Percentiles rank a stretch among this genome's conserved stretches.
Conservation (phyloP, 306 rosid species). For the Carpinus fangiana region DNA sequence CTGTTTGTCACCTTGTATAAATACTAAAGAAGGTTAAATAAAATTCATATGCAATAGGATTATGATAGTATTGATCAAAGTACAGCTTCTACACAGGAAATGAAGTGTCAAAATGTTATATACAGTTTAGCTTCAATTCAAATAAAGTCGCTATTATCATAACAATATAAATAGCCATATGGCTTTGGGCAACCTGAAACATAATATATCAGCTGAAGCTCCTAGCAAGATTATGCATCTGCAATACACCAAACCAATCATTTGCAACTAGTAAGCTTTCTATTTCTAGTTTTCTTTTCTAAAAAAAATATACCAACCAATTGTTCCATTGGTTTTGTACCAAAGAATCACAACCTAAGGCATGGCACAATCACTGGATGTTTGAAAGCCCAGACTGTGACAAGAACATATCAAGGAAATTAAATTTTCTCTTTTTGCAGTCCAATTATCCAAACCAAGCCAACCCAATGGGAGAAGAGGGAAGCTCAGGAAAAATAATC, state of each 20-base stretch:
- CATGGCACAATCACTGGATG: not conserved
- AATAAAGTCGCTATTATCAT: not conserved
- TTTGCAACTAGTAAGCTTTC: no score
- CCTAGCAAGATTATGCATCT: not conserved
- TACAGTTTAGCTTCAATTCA: not conserved
- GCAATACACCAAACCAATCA: not conserved
- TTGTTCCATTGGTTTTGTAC: not conserved
- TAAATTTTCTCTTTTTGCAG: not conserved
- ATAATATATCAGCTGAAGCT: not conserved
- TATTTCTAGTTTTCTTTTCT: no score
- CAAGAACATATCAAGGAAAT: not conserved
- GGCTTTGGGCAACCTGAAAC: not conserved
- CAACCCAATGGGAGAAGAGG: no score
- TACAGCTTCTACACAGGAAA: no score
- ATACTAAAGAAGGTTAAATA: not conserved
- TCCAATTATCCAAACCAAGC: not conserved
- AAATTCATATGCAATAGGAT: not conserved
- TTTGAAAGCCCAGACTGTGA: not conserved
- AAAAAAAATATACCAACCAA: not conserved
- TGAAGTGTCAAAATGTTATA: no score
- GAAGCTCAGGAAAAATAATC: not conserved
- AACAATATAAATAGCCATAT: no score
- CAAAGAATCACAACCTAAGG: not conserved
- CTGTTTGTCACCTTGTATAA: not conserved
- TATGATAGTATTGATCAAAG: no score